Percentiles rank a stretch among this genome's conserved stretches.
Evolutionary conservation across 148 eudicot species (phyloP).

Genomic region (Cornus kousa): DNA sequence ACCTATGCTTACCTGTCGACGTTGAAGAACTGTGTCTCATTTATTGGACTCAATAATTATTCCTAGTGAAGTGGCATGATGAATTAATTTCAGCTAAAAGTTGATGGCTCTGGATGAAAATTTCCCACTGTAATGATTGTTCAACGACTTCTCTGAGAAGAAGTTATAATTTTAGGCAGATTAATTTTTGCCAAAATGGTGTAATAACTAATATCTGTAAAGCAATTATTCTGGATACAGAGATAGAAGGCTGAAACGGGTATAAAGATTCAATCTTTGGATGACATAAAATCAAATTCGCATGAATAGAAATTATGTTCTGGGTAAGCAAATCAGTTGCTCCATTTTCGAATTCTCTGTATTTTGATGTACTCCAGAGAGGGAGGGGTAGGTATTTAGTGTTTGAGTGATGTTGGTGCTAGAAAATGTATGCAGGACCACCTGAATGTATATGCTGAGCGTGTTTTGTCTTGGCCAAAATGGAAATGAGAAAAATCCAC

Average conservation of each 20-base stretch:
- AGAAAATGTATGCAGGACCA: constrained; percentile 7
- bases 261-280: neutral
- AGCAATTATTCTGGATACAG: constrained; percentile 13
- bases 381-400: neutral
- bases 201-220: no score
- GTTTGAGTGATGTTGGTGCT: constrained; percentile 10
- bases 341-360: neutral
- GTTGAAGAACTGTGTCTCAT: neutral
- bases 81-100: constrained; percentile 14
- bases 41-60: constrained; percentile 4
- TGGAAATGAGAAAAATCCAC: constrained; percentile 18
- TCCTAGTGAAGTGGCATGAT: constrained; percentile 11
- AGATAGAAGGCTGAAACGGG: neutral
- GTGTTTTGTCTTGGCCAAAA: constrained; percentile 18
- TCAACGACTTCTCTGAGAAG: constrained; percentile 8
- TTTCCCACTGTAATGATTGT: constrained; percentile 12
- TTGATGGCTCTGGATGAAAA: constrained; percentile 2
- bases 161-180: constrained; percentile 11
- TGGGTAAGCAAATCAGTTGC: neutral
- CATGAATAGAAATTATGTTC: neutral
- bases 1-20: neutral
- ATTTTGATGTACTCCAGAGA: neutral
- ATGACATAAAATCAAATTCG: neutral
- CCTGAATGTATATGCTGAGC: constrained; percentile 8
- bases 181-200: neutral